Evolutionary conservation across 768 basidiomycete species (phyloP).

Genomic region (Termitomyces sp.): DNA sequence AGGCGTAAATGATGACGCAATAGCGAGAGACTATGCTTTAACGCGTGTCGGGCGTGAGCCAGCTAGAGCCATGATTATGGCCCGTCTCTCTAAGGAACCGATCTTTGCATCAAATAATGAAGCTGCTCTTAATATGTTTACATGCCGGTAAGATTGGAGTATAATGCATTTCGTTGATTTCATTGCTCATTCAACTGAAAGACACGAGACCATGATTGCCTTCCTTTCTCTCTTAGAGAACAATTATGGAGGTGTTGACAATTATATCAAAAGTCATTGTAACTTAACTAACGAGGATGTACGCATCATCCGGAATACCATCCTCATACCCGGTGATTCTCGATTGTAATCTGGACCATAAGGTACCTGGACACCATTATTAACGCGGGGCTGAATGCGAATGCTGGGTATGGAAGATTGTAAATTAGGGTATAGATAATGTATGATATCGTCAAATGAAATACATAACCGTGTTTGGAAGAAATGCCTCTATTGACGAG

Average conservation of each 20-base stretch:
- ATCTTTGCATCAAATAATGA: constrained; percentile 67
- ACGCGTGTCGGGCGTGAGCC: constrained; percentile 80
- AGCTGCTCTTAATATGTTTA: constrained; percentile 79
- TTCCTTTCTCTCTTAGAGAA: constrained; percentile 56
- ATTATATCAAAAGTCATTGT: constrained; percentile 51
- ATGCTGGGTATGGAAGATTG: constrained; percentile 3
- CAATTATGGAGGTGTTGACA: constrained; percentile 64
- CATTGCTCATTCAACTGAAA: constrained; percentile 19
- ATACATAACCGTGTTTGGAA: background rate
- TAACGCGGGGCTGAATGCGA: background rate
- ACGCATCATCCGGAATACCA: constrained; percentile 47
- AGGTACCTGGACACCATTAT: background rate
- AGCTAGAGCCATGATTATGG: constrained; percentile 62
- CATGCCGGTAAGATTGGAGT: constrained; percentile 50
- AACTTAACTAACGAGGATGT: constrained; percentile 62
- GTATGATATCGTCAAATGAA: constrained; percentile 3
- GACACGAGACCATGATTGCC: constrained; percentile 72
- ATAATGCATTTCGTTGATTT: background rate
- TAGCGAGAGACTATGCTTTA: constrained; percentile 72
- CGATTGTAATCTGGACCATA: constrained; percentile 8
- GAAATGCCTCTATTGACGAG: constrained; percentile 20
- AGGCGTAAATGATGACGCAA: constrained; percentile 57
- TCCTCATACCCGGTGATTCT: constrained; percentile 32
- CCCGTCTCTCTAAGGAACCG: constrained; percentile 62
- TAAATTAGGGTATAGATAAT: constrained; percentile 8